Percentiles rank a stretch among this genome's conserved stretches.
These are phyloP conservation scores for Rhodofomes roseus DNA, from an alignment of 1,284 basidiomycete genomes.

Conservation along the genomic window DNA sequence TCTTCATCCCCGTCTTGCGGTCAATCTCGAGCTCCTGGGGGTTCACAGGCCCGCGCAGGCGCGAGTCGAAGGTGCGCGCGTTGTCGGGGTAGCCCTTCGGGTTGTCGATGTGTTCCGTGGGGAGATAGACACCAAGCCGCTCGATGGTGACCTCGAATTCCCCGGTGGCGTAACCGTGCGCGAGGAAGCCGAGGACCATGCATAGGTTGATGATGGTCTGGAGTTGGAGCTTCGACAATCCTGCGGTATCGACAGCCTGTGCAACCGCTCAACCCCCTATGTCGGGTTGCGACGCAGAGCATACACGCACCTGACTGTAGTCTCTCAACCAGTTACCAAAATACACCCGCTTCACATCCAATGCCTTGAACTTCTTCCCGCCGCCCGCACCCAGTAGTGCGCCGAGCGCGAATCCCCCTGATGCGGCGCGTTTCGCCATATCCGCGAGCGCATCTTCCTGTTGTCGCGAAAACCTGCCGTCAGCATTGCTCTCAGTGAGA, in stretches of 20 bases:
- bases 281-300: not conserved
- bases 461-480: slow-evolving; percentile 3
- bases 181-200: slow-evolving; percentile 88
- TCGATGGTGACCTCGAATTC: slow-evolving; percentile 92
- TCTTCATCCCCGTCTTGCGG: slow-evolving; percentile 89
- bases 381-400: slow-evolving; percentile 51
- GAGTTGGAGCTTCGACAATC: slow-evolving; percentile 68
- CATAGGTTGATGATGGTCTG: slow-evolving; percentile 86
- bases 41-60: slow-evolving; percentile 69
- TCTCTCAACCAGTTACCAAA: slow-evolving; percentile 86
- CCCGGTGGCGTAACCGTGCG: slow-evolving; percentile 79
- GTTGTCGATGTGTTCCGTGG: slow-evolving; percentile 88
- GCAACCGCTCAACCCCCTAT: not conserved
- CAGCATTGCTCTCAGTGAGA: not conserved
- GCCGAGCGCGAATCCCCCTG: slow-evolving; percentile 57
- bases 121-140: slow-evolving; percentile 84
- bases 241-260: slow-evolving; percentile 83
- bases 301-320: slow-evolving; percentile 63
- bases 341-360: slow-evolving; percentile 76
- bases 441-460: slow-evolving; percentile 69
- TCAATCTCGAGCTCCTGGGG: slow-evolving; percentile 87
- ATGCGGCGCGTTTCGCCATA: slow-evolving; percentile 53
- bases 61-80: slow-evolving; percentile 71
- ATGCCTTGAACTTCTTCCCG: slow-evolving; percentile 66
- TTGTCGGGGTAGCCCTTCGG: slow-evolving; percentile 88